phyloP scores from a whole-genome alignment of 257 asterid species.

The Solanum paucissectum region DNA sequence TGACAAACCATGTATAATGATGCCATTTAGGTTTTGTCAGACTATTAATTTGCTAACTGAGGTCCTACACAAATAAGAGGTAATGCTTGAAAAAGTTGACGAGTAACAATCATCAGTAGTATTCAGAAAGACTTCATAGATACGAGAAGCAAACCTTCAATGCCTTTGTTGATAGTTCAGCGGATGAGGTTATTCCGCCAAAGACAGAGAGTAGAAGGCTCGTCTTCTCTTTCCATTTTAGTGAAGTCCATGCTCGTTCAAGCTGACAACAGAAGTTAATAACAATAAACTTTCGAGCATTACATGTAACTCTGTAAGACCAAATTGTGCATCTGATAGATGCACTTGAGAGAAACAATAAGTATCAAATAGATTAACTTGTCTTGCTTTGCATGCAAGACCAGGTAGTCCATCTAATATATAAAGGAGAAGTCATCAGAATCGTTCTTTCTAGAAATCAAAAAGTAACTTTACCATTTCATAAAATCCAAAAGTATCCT shows the following conservation, averaged over 20 bases:
- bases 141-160: slow-evolving; percentile 29
- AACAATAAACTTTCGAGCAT: neutral
- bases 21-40: neutral
- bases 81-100: neutral
- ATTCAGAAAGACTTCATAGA: neutral
- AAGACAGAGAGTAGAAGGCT: slow-evolving; percentile 45
- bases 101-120: neutral
- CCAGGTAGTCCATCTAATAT: neutral
- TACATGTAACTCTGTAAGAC: neutral
- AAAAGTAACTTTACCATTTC: neutral
- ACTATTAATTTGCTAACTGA: neutral
- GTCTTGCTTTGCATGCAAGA: neutral
- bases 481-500: neutral
- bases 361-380: neutral
- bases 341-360: neutral
- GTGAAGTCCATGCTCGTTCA: slow-evolving; percentile 81
- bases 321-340: neutral
- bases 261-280: slow-evolving; percentile 34
- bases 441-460: neutral
- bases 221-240: slow-evolving; percentile 68
- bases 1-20: neutral
- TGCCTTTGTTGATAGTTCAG: slow-evolving; percentile 30
- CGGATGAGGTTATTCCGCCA: slow-evolving; percentile 52
- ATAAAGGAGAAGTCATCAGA: neutral
- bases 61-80: neutral